Conservation (phyloP, 495 filamentous ascomycete genomes). For the Penicillium flavigenum region DNA sequence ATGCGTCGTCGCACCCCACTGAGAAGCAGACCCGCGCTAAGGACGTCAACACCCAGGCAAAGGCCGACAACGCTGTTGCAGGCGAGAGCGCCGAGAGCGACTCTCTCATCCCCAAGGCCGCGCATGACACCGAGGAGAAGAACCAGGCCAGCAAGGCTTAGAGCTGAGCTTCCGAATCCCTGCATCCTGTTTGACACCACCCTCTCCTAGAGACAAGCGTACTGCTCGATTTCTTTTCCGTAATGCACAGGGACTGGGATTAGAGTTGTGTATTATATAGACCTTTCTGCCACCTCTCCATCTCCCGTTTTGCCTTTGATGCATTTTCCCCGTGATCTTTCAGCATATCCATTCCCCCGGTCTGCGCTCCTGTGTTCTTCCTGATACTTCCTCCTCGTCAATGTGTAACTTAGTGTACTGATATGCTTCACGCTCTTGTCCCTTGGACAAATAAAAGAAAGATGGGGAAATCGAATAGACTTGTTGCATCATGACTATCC, state of each 20-base stretch:
- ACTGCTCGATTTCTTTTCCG: slow-evolving; percentile 14
- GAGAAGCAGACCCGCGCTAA: slow-evolving; percentile 31
- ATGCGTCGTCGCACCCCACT: slow-evolving; percentile 22
- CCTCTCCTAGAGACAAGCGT: slow-evolving; percentile 10
- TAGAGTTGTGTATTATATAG: slow-evolving; percentile 35
- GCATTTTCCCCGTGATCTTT: slow-evolving; percentile 26
- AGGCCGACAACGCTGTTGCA: slow-evolving; percentile 22
- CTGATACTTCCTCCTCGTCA: slow-evolving; percentile 13
- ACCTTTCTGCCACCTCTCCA: slow-evolving; percentile 21
- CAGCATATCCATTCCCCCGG: slow-evolving; percentile 33
- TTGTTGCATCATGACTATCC: slow-evolving; percentile 22
- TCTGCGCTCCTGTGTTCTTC: slow-evolving; percentile 25
- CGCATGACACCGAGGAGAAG: slow-evolving; percentile 45
- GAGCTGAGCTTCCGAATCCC: slow-evolving; percentile 22
- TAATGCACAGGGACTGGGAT: slow-evolving; percentile 20
- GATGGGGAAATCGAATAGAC: slow-evolving; percentile 31
- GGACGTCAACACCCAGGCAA: slow-evolving; percentile 26
- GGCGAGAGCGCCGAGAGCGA: slow-evolving; percentile 41
- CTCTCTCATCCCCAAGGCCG: slow-evolving; percentile 50
- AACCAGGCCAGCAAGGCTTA: slow-evolving; percentile 29
- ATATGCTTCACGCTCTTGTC: slow-evolving; percentile 25
- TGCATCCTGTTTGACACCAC: slow-evolving; percentile 14
- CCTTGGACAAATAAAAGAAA: slow-evolving; percentile 13
- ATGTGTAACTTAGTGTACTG: slow-evolving; percentile 41
- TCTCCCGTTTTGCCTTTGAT: slow-evolving; percentile 16